Conservation (phyloP, 2,329 filamentous ascomycete species). For the Botrytis fabae region DNA sequence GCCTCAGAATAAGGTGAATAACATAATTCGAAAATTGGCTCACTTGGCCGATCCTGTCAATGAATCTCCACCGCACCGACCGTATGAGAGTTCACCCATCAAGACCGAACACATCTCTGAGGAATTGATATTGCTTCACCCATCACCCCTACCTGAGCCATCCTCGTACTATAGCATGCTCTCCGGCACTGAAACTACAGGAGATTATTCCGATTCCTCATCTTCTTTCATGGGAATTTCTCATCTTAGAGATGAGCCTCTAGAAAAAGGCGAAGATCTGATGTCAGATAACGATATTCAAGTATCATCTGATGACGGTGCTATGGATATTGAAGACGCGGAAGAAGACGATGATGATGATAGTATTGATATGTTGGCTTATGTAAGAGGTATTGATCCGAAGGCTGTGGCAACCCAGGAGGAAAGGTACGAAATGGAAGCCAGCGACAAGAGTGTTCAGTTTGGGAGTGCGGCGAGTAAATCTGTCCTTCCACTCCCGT, state of each 20-base stretch:
- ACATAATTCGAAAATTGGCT: slow-evolving; percentile 20
- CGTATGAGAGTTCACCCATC: neutral
- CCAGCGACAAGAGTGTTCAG: slow-evolving; percentile 18
- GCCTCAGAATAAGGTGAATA: slow-evolving; percentile 7
- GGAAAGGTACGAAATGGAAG: slow-evolving; percentile 16
- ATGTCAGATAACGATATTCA: slow-evolving; percentile 11
- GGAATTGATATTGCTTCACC: slow-evolving; percentile 2
- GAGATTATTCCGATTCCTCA: neutral
- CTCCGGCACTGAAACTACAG: neutral
- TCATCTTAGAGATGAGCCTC: slow-evolving; percentile 10
- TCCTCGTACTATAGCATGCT: neutral
- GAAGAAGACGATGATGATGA: slow-evolving; percentile 17
- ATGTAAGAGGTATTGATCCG: slow-evolving; percentile 8
- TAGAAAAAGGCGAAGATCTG: neutral
- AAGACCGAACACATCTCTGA: slow-evolving; percentile 5
- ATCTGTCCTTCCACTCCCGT: neutral
- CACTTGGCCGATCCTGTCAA: slow-evolving; percentile 15
- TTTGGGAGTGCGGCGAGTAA: slow-evolving; percentile 10
- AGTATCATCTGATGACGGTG: neutral
- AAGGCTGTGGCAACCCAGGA: neutral
- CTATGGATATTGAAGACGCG: slow-evolving; percentile 1
- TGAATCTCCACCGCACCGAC: neutral
- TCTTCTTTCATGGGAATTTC: neutral
- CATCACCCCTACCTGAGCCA: slow-evolving; percentile 21
- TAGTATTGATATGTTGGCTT: slow-evolving; percentile 23